Conservation (phyloP, 2,329 filamentous ascomycete genomes). For the Nigrograna mackinnonii region DNA sequence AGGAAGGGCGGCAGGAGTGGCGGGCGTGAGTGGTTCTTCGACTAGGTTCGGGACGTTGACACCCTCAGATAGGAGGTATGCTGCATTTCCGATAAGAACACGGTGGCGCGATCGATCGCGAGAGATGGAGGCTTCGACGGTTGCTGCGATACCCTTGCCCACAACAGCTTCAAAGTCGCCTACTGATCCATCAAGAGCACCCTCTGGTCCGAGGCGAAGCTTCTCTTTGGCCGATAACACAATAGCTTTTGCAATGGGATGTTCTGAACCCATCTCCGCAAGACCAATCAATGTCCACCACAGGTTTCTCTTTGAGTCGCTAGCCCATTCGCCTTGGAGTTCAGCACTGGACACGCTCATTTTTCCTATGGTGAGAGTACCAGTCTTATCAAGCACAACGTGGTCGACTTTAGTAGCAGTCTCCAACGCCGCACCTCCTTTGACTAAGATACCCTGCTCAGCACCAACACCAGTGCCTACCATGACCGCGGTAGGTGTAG, state of each 20-base stretch:
- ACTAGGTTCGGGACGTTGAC: conserved; percentile 64
- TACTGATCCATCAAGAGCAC: conserved; percentile 77
- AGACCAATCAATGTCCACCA: conserved; percentile 98
- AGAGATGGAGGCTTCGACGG: conserved; percentile 74
- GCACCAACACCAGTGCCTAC: conserved; percentile 97
- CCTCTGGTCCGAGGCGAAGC: conserved; percentile 72
- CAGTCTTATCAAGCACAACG: conserved; percentile 93
- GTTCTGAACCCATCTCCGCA: conserved; percentile 94
- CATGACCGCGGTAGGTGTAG: conserved; percentile 97
- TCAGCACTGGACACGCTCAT: conserved; percentile 84
- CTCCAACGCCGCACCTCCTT: conserved; percentile 91
- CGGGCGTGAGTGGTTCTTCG: conserved; percentile 53
- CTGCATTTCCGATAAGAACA: conserved; percentile 81
- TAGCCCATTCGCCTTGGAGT: conserved; percentile 71
- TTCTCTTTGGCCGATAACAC: conserved; percentile 74
- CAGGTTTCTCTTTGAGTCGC: conserved; percentile 69
- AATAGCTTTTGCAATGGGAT: conserved; percentile 92
- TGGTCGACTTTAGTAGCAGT: conserved; percentile 87
- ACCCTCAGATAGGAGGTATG: conserved; percentile 72
- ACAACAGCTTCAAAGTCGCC: conserved; percentile 84
- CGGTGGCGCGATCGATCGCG: conserved; percentile 72
- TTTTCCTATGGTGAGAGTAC: conserved; percentile 90
- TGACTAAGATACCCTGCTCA: conserved; percentile 95
- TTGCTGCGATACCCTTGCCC: conserved; percentile 81
- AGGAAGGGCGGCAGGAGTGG: conserved; percentile 23